A percentile compares a stretch with the other conserved stretches of the same genome.
Evolutionary conservation across 768 basidiomycete genomes (phyloP).

Genomic region (Mrakia frigida): DNA sequence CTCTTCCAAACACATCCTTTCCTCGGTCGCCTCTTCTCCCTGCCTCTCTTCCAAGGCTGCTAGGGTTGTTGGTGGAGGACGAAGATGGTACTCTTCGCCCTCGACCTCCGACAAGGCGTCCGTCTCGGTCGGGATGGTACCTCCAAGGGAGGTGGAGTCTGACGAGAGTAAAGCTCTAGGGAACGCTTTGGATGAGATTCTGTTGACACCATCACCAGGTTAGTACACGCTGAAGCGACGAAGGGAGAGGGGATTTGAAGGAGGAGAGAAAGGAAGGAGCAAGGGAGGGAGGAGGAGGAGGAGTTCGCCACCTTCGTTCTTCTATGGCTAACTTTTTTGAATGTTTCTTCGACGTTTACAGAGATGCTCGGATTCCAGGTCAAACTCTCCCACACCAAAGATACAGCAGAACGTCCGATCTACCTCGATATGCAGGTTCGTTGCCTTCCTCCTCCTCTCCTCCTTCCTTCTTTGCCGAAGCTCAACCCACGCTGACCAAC

Average conservation of each 20-base stretch:
- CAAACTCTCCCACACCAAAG: slow-evolving; percentile 35
- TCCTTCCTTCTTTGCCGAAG: background rate
- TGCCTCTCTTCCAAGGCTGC: background rate
- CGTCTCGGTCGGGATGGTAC: slow-evolving; percentile 10
- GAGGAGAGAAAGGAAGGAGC: background rate
- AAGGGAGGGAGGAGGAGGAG: background rate
- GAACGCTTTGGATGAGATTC: background rate
- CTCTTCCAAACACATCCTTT: slow-evolving; percentile 2
- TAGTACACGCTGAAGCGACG: background rate
- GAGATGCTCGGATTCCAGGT: slow-evolving; percentile 32
- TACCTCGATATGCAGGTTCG: slow-evolving; percentile 95
- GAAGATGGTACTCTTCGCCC: slow-evolving; percentile 4
- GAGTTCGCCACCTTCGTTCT: background rate
- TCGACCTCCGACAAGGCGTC: slow-evolving; percentile 14
- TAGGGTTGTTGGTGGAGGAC: background rate
- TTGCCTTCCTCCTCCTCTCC: slow-evolving; percentile 25
- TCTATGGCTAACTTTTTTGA: background rate
- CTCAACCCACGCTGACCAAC: slow-evolving; percentile 6
- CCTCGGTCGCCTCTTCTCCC: background rate
- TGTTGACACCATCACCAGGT: slow-evolving; percentile 14
- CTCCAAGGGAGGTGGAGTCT: slow-evolving; percentile 1
- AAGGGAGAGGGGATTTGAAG: no score
- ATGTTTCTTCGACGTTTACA: background rate
- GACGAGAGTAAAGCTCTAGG: background rate
- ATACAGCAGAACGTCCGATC: slow-evolving; percentile 60